Conservation (phyloP, 129 eudicot species). For the Solidago caesia region DNA sequence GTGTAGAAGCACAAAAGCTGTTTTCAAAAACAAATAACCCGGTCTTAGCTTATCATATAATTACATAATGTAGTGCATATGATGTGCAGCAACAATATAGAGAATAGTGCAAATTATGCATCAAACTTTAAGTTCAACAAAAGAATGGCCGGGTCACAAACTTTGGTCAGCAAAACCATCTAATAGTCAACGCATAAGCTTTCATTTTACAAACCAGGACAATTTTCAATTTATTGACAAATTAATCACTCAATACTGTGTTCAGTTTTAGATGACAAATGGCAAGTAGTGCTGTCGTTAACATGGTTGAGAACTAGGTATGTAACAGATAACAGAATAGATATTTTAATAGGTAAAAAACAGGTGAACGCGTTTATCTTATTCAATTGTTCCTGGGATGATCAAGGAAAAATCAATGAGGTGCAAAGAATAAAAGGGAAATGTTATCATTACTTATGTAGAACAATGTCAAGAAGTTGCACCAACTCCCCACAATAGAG, state of each 20-base stretch:
- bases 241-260: background rate
- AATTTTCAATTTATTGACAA: background rate
- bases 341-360: background rate
- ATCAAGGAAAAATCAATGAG: background rate
- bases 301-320: background rate
- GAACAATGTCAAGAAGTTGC: slow-evolving; percentile 85
- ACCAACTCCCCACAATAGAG: slow-evolving; percentile 73
- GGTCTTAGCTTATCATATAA: background rate
- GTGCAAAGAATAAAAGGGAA: slow-evolving; percentile 7
- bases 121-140: no score
- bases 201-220: background rate
- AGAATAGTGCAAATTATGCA: background rate
- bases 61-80: background rate
- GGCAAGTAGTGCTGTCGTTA: background rate
- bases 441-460: slow-evolving; percentile 54
- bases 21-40: slow-evolving; percentile 7
- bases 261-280: background rate
- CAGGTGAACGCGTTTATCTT: background rate
- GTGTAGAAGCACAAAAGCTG: slow-evolving; percentile 77
- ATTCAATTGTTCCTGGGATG: background rate
- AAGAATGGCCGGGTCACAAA: no score
- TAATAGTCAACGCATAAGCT: no score
- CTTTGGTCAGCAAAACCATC: no score
- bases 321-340: background rate
- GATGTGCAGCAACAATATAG: background rate